Percentiles rank a stretch among this genome's conserved stretches.
Evolutionary conservation across 192 early-diverging fungal genomes (phyloP).

Genomic region (Allomyces arbusculus): DNA sequence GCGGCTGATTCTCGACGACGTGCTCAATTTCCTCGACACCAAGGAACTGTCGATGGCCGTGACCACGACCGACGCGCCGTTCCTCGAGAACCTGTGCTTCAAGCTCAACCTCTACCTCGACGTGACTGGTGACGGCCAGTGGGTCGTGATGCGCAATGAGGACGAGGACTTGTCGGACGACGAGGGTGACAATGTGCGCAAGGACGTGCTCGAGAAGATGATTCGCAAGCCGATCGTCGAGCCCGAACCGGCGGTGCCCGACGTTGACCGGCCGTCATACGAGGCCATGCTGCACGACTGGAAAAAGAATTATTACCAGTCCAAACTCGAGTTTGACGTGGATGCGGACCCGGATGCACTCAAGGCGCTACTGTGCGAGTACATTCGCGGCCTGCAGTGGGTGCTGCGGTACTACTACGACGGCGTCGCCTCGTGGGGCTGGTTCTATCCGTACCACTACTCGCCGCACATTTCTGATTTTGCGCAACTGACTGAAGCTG

Average conservation of each 20-base stretch:
- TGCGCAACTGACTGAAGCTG: conserved; percentile 31
- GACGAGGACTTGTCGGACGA: conserved; percentile 4
- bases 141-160: background rate
- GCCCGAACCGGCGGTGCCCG: background rate
- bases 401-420: conserved; percentile 91
- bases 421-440: conserved; percentile 90
- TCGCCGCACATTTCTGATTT: conserved; percentile 85
- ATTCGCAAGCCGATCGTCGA: background rate
- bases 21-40: background rate
- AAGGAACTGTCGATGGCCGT: background rate
- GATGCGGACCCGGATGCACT: background rate
- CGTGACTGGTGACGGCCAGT: background rate
- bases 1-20: background rate
- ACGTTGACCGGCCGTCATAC: background rate
- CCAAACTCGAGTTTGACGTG: background rate
- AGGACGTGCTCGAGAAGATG: background rate
- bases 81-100: background rate
- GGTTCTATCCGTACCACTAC: conserved; percentile 98
- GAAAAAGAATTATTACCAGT: conserved; percentile 2
- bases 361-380: conserved; percentile 28
- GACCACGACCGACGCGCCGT: background rate
- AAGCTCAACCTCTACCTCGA: background rate
- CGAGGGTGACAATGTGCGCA: background rate
- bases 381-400: conserved; percentile 93
- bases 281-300: conserved; percentile 1